These are phyloP conservation scores for Aspergillus neoniger DNA, from an alignment of 2,329 filamentous ascomycete genomes.

Conservation along the genomic window DNA sequence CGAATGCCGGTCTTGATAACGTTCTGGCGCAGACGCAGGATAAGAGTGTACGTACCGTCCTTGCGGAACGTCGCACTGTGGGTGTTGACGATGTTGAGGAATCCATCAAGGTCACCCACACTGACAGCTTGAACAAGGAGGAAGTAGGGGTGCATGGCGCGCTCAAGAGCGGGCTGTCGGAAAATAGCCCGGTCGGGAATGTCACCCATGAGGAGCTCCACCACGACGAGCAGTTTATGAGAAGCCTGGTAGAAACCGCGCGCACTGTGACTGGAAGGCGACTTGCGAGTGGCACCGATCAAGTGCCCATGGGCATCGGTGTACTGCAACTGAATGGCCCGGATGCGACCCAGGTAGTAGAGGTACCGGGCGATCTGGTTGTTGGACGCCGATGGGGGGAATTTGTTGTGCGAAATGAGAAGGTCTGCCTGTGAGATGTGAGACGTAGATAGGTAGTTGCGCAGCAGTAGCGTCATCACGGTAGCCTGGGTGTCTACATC, in stretches of 20 bases:
- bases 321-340: constrained; percentile 93
- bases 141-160: constrained; percentile 88
- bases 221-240: constrained; percentile 92
- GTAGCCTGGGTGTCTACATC: constrained; percentile 97
- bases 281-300: constrained; percentile 90
- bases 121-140: constrained; percentile 91
- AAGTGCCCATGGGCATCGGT: constrained; percentile 95
- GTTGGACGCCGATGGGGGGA: constrained; percentile 90
- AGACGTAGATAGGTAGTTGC: constrained; percentile 93
- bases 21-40: constrained; percentile 92
- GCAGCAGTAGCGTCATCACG: constrained; percentile 89
- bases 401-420: constrained; percentile 91
- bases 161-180: constrained; percentile 83
- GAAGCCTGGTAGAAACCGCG: constrained; percentile 95
- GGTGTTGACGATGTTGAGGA: constrained; percentile 80
- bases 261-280: constrained; percentile 83
- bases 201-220: constrained; percentile 97
- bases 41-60: constrained; percentile 93
- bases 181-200: constrained; percentile 95
- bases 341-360: constrained; percentile 95
- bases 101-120: constrained; percentile 92
- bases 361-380: constrained; percentile 97
- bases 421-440: constrained; percentile 97
- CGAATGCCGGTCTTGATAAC: constrained; percentile 99
- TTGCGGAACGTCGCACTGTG: constrained; percentile 84